Conservation (phyloP, 176 grass and related monocot species). For the Oryza australiensis region DNA sequence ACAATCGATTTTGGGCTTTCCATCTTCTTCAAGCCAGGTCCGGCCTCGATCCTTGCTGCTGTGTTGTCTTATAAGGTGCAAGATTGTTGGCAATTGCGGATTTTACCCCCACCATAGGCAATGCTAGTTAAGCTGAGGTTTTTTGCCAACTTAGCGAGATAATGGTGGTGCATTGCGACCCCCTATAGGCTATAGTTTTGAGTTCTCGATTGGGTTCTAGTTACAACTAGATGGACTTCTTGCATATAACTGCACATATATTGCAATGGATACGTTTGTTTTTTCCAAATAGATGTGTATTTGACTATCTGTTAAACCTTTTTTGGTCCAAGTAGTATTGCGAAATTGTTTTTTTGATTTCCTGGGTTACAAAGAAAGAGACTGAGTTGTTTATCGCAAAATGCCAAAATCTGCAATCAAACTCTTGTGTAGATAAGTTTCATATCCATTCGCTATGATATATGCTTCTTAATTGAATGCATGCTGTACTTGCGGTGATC, state of each 20-base stretch:
- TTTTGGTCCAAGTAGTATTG: background rate
- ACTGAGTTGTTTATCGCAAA: background rate
- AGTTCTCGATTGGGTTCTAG: background rate
- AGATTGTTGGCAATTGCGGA: background rate
- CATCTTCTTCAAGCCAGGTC: conserved; percentile 64
- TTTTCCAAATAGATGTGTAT: background rate
- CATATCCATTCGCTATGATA: background rate
- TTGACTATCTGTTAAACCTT: background rate
- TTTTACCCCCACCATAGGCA: background rate
- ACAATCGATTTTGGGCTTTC: conserved; percentile 57
- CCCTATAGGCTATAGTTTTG: background rate
- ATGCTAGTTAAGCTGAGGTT: background rate
- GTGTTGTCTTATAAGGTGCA: conserved; percentile 2
- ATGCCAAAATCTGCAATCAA: background rate
- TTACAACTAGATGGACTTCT: background rate
- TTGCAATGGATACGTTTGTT: background rate
- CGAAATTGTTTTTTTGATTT: background rate
- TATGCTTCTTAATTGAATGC: conserved; percentile 1
- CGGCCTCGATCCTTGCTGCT: background rate
- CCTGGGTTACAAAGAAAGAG: background rate
- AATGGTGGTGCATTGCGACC: background rate
- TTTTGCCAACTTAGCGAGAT: background rate
- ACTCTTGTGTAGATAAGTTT: background rate
- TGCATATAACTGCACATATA: background rate
- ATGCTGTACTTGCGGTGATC: background rate